Percentiles rank a stretch among this genome's conserved stretches.
phyloP scores from a whole-genome alignment of 352 stramenopile species.

The Globisporangium okanoganense region DNA sequence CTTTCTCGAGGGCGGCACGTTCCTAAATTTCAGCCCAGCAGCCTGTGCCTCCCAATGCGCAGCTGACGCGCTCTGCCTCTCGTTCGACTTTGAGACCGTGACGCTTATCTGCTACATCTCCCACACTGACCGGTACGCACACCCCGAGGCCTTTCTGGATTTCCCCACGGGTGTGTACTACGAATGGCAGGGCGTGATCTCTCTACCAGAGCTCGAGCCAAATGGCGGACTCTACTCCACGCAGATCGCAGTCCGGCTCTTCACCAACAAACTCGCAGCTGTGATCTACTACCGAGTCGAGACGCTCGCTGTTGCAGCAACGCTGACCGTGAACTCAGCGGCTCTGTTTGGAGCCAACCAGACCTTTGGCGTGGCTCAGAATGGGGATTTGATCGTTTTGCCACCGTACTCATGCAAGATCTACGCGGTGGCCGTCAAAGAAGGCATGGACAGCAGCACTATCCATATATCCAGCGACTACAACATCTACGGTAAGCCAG shows the following conservation, averaged over 20 bases:
- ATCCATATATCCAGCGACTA: constrained; percentile 50
- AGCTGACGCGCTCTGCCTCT: constrained; percentile 50
- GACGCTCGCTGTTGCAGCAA: constrained; percentile 8
- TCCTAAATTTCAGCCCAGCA: constrained; percentile 24
- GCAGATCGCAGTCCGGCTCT: constrained; percentile 47
- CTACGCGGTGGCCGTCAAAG: constrained; percentile 61
- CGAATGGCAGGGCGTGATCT: constrained; percentile 64
- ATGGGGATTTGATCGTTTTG: constrained; percentile 44
- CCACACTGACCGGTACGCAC: constrained; percentile 59
- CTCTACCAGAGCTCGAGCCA: constrained; percentile 46
- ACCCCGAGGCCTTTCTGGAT: constrained; percentile 59
- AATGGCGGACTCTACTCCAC: constrained; percentile 54
- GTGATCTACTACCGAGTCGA: constrained; percentile 58
- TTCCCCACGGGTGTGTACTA: constrained; percentile 73
- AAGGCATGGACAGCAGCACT: constrained; percentile 47
- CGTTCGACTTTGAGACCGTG: constrained; percentile 66
- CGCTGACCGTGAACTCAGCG: constrained; percentile 6
- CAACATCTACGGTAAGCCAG: constrained; percentile 51
- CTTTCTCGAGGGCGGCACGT: constrained; percentile 53
- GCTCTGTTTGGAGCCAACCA: constrained; percentile 25
- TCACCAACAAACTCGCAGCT: constrained; percentile 48
- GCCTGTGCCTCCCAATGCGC: constrained; percentile 46
- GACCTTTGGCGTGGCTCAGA: constrained; percentile 28
- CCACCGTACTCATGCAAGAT: constrained; percentile 55
- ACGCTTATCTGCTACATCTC: constrained; percentile 68